phyloP scores from a whole-genome alignment of 108 stramenopile genomes.

The Fragilariopsis cylindrus region DNA sequence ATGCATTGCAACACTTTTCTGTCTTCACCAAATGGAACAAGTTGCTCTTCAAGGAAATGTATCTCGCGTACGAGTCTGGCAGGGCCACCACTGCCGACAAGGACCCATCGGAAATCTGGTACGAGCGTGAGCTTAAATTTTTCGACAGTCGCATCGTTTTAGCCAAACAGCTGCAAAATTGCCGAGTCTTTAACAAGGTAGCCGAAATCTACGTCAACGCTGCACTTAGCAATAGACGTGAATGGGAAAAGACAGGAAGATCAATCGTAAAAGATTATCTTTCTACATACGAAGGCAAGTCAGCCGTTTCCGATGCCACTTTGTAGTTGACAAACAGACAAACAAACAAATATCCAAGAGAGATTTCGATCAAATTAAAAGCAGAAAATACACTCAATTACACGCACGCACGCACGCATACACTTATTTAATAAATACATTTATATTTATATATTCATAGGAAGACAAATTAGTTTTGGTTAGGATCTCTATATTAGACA shows the following conservation, averaged over 20 bases:
- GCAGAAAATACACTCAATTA: background rate
- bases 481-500: too few relatives aligned
- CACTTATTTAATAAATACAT: background rate
- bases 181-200: constrained; percentile 37
- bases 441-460: background rate
- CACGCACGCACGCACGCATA: too few relatives aligned
- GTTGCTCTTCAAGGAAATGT: constrained; percentile 45
- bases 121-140: constrained; percentile 48
- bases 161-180: constrained; percentile 44
- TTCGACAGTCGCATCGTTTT: constrained; percentile 55
- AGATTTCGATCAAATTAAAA: background rate
- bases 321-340: background rate
- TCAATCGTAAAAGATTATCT: constrained; percentile 21
- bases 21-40: constrained; percentile 34
- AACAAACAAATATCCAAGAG: background rate
- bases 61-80: constrained; percentile 25
- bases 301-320: background rate
- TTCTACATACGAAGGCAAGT: background rate
- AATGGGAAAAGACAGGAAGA: constrained; percentile 33
- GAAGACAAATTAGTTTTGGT: background rate
- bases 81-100: constrained; percentile 18
- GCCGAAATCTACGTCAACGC: constrained; percentile 23
- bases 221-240: constrained; percentile 31
- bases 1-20: constrained; percentile 23
- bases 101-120: constrained; percentile 52